Base-by-base conservation (phyloP, 2,329 filamentous ascomycete genomes). In the Botryotinia narcissicola region DNA sequence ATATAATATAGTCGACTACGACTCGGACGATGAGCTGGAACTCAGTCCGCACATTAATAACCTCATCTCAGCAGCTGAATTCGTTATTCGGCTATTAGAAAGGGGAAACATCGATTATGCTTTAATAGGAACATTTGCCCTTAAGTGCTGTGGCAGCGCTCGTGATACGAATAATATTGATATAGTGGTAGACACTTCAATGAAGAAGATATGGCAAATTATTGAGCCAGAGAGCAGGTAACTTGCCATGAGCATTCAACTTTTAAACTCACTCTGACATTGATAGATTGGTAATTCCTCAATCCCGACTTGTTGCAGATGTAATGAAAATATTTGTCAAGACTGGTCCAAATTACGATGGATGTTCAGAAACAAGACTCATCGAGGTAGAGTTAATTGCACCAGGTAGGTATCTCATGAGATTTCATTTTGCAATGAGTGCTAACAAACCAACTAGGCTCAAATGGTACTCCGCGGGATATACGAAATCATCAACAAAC, bases 301-400 rank as follows among this genome's bases (percentile, higher is more conserved):
- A 69, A 51, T 57, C 57, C 14, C 64, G 42, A 51, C 64, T 62
- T 25, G 29, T 62, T 12, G 64, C 44, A 32, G 54, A 70, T 32
- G 57, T 69, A 14, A 70, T 70, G 64, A 70, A 62, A n/a, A 62
- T 69, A 61, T 70, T 70, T 25, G 71, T 73, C 5, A 73, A 40
- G 32, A 69, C 63, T 16, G 51, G 71, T 35, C 48, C 63, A 40
- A 37, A 20, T 5, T 73, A 73, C 29, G 54, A 73, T 35, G 40
- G 57, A 48, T 69, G 54, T 61, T 32, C 25, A 42, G 42, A 62
- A 37, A 25, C 63, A 29, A 73, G 62, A 62, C 25, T 70, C n/a
- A 9, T 70, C 35, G 54, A 73, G 29, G 54, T 70, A 16, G 51
- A 69, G 16, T 61, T 70, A 35, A 70, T 73, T 51, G 46, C 44